Percentiles rank a stretch among this genome's conserved stretches.
These are phyloP conservation scores for Pholiota conissans DNA, from an alignment of 768 basidiomycete genomes.

Conservation along the genomic window DNA sequence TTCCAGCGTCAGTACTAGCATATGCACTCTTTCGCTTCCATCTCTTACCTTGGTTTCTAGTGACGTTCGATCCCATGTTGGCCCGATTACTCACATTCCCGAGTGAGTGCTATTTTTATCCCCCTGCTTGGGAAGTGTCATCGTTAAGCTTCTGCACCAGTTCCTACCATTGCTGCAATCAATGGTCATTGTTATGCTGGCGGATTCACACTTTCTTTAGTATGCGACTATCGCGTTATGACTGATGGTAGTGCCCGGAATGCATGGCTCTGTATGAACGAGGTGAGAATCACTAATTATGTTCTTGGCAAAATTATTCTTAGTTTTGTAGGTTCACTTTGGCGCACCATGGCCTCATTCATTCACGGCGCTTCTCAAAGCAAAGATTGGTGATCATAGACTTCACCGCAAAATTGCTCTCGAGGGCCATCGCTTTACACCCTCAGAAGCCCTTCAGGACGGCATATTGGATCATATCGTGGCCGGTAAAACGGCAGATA, in stretches of 20 bases:
- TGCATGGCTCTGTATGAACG: constrained; percentile 93
- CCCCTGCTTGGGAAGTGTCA: not conserved
- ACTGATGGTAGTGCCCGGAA: constrained; percentile 75
- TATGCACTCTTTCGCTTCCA: not conserved
- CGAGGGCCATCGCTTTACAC: constrained; percentile 79
- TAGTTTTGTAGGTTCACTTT: constrained; percentile 63
- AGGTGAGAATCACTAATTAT: constrained; percentile 43
- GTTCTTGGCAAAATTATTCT: not conserved
- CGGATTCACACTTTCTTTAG: constrained; percentile 75
- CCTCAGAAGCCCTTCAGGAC: constrained; percentile 62
- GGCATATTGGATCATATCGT: constrained; percentile 75
- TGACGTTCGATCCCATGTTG: constrained; percentile 73
- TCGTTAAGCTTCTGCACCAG: constrained; percentile 34
- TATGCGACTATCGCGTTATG: constrained; percentile 90
- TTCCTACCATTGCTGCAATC: constrained; percentile 77
- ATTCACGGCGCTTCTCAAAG: constrained; percentile 60
- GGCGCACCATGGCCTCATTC: constrained; percentile 80
- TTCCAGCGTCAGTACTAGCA: constrained; percentile 49
- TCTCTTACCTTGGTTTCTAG: constrained; percentile 34
- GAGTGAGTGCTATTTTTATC: constrained; percentile 42
- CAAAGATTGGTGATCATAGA: constrained; percentile 61
- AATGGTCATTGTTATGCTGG: constrained; percentile 89
- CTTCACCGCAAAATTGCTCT: constrained; percentile 72
- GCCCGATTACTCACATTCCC: constrained; percentile 73
- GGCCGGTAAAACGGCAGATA: constrained; percentile 54